A percentile compares a stretch with the other conserved stretches of the same genome.
Conservation (phyloP, 257 asterid species). For the Nicotiana knightiana region DNA sequence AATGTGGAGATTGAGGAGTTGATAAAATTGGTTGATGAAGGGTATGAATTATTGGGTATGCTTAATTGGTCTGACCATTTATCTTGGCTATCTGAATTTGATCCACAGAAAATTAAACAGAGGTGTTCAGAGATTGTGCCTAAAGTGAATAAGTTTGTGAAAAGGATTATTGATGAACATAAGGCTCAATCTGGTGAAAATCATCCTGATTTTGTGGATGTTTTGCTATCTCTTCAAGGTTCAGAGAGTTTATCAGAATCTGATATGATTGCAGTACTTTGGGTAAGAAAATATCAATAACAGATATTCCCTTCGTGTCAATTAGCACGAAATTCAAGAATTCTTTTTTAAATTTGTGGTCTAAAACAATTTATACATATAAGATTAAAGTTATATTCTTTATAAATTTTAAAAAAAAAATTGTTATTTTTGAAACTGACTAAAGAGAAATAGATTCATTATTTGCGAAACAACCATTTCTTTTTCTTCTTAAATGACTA, state of each 20-base stretch:
- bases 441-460: too few species aligned
- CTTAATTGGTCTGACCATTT: constrained; percentile 79
- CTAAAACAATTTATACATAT: too few species aligned
- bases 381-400: too few species aligned
- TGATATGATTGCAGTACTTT: constrained; percentile 80
- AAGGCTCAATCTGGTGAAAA: not conserved
- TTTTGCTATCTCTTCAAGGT: constrained; percentile 54
- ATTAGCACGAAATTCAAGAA: too few species aligned
- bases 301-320: too few species aligned
- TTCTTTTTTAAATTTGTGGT: too few species aligned
- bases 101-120: constrained; percentile 49
- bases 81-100: constrained; percentile 52
- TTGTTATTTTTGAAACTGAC: accelerated
- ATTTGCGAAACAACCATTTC: not conserved
- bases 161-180: constrained; percentile 45
- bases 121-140: constrained; percentile 67
- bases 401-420: too few species aligned
- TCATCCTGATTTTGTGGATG: constrained; percentile 50
- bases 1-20: constrained; percentile 35
- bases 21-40: constrained; percentile 53
- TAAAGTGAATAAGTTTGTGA: constrained; percentile 51
- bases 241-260: constrained; percentile 51
- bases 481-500: not conserved
- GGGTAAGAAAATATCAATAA: constrained; percentile 42
- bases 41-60: constrained; percentile 51